Evolutionary conservation across 1,139 yeast species (phyloP).

Genomic region (Zygosaccharomyces sapae): DNA sequence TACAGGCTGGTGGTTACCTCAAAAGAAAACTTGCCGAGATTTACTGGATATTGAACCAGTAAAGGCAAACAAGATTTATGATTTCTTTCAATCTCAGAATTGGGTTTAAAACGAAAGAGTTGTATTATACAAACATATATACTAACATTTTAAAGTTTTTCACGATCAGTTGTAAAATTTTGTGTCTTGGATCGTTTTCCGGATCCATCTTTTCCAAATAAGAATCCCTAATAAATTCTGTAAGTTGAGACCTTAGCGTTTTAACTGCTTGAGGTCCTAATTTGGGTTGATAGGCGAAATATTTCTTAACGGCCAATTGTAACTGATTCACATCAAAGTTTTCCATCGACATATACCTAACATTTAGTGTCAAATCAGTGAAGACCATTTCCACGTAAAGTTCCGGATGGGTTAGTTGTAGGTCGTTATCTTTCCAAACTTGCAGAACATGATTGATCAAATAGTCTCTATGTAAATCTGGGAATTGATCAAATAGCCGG

Average conservation of each 20-base stretch:
- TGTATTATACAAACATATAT: slow-evolving; percentile 2
- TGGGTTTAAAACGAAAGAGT: slow-evolving; percentile 51
- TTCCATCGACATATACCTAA: slow-evolving; percentile 46
- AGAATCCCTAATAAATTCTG: slow-evolving; percentile 41
- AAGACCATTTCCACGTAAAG: slow-evolving; percentile 42
- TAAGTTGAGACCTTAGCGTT: slow-evolving; percentile 45
- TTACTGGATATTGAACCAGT: slow-evolving; percentile 77
- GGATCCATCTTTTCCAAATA: slow-evolving; percentile 30
- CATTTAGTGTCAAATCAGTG: slow-evolving; percentile 63
- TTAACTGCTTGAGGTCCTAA: slow-evolving; percentile 38
- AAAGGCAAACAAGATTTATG: slow-evolving; percentile 84
- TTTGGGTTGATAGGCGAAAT: slow-evolving; percentile 55
- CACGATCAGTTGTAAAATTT: slow-evolving; percentile 36
- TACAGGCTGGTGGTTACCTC: slow-evolving; percentile 76
- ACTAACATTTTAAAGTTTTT: slow-evolving; percentile 32
- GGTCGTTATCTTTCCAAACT: slow-evolving; percentile 42
- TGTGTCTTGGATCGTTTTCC: slow-evolving; percentile 33
- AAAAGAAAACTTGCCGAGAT: slow-evolving; percentile 82
- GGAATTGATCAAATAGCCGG: slow-evolving; percentile 58
- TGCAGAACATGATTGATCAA: slow-evolving; percentile 61
- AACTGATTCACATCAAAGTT: slow-evolving; percentile 48
- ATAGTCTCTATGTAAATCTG: slow-evolving; percentile 63
- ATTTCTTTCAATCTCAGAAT: slow-evolving; percentile 85
- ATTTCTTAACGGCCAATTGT: slow-evolving; percentile 69
- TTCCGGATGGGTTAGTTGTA: slow-evolving; percentile 26